Evolutionary conservation across 2,329 filamentous ascomycete genomes (phyloP), one percentile per base, ranked within the genome.

Genomic region (Aspergillus hortae): DNA sequence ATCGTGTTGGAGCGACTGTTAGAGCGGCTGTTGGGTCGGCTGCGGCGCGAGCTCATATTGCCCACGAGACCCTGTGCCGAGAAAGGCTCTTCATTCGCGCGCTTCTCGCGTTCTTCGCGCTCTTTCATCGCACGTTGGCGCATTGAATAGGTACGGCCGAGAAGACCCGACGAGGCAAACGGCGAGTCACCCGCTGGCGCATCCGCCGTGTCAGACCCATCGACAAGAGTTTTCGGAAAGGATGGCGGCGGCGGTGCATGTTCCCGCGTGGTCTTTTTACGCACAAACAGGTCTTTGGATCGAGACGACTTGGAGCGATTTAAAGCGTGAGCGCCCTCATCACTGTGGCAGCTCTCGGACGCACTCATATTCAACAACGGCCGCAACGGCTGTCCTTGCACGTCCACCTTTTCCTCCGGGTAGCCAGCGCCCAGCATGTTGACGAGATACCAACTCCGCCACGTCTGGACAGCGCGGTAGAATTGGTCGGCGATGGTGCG

Each of bases 391-490:
- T 45, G 46, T 12, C 56, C 32, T 6, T 48, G 44, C 5, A 35
- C 30, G 15, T 61, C 44, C 35, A 32, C 42, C 15, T 46, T 57
- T 17, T 66, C 59, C 38, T 68, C 63, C 59, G 72, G 74, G 54
- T 75, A 66, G n/a, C 76, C 77, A 49, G 80, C 79, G 15, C 85
- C 83, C 65, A 87, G 80, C 55, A 85, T 84, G 60, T 89, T 86
- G 41, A 90, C 87, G 6, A 96, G 74, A 64, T 96, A 96, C 90
- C 91, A 96, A 69, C 89, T 95, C 53, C 92, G 83, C 92, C 92
- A 96, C 36, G 74, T 75, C 56, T 96, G 90, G 1, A 95, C 79
- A 21, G 80, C 79, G 14, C 80, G 77, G 63, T 88, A 85, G 72
- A 92, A 96, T 12, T 76, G 74, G n/a, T 80, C 78, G 0, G 89